These are phyloP conservation scores for Fusarium sp. DNA, from an alignment of 2,329 filamentous ascomycete genomes.

Conservation along the genomic window DNA sequence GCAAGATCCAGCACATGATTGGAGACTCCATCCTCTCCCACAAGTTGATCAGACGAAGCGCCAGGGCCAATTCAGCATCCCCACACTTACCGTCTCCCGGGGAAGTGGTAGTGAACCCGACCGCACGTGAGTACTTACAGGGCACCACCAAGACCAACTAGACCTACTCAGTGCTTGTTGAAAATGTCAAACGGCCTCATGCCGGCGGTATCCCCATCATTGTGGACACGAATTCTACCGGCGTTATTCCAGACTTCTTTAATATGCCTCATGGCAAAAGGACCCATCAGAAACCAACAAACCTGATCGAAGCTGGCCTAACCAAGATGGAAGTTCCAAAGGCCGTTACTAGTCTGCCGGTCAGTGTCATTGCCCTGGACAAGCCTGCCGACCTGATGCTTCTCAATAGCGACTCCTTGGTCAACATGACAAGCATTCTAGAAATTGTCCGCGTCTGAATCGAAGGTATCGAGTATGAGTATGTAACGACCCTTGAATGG, in stretches of 20 bases:
- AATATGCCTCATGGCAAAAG: no score
- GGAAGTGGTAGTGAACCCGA: not conserved
- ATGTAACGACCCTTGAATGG: no score
- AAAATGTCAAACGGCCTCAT: not conserved
- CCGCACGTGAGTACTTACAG: not conserved
- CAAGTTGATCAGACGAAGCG: not conserved
- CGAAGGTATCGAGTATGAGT: no score
- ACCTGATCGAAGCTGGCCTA: not conserved
- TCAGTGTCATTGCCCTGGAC: no score
- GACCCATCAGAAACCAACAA: no score
- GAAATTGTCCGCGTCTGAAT: no score
- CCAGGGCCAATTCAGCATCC: not conserved
- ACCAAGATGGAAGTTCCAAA: no score
- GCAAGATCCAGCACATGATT: not conserved
- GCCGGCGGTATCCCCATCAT: not conserved
- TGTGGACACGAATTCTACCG: not conserved
- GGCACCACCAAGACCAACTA: not conserved
- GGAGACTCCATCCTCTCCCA: not conserved
- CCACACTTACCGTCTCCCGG: not conserved
- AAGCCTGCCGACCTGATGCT: no score
- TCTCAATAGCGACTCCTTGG: no score
- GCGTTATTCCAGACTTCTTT: no score
- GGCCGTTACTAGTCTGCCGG: no score
- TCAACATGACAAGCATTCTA: no score
- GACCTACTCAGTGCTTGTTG: not conserved